Base-by-base conservation (phyloP, 2,329 filamentous ascomycete genomes). In the Lojkania enalia region DNA sequence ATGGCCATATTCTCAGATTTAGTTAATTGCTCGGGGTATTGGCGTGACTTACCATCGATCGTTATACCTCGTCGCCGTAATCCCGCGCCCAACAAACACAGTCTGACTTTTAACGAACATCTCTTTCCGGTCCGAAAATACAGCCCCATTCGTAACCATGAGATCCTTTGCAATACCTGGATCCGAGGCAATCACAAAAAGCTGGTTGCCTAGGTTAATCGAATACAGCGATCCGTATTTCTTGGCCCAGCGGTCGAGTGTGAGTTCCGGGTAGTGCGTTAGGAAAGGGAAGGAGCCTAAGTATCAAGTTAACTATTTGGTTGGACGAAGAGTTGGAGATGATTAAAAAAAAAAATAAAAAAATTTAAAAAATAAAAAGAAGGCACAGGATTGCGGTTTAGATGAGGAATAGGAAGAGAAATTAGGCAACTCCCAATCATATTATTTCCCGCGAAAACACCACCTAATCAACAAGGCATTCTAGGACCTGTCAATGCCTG, bases 101-200 rank as follows among this genome's bases (percentile, higher is more conserved):
- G 40, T 52, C 33, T 49, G 46, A 14, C 37, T 44, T 29, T 52
- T 50, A 5, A 52, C 42, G 18, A 52, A 52, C 42, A 52, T 46
- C 18, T 49, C 42, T 32, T 52, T 52, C 2, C 46, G 23, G 14
- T 49, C 43, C 2, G 46, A 49, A 18, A 52, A 52, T 6, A 49
- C 21, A 4, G 37, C 43, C 4, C 46, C 49, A 21, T 52, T 42
- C 1, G 42, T 49, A 20, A 50, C 40, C 36, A 47, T 39, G 15
- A 52, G 41, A 27, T 47, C 46, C 23, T 49, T 52, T 6, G 46
- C 46, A 9, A 52, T 42, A 13, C 25, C 36, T 7, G 46, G 49
- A 32, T 47, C 42, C 3, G 49, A 52, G 2, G 47, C 36, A n/a
- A 52, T 47, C 27, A 35, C 44, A 18, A 49, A 47, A n/a, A 50